Conservation (phyloP, 2,329 filamentous ascomycete genomes). For the Colletotrichum lindemuthianum region DNA sequence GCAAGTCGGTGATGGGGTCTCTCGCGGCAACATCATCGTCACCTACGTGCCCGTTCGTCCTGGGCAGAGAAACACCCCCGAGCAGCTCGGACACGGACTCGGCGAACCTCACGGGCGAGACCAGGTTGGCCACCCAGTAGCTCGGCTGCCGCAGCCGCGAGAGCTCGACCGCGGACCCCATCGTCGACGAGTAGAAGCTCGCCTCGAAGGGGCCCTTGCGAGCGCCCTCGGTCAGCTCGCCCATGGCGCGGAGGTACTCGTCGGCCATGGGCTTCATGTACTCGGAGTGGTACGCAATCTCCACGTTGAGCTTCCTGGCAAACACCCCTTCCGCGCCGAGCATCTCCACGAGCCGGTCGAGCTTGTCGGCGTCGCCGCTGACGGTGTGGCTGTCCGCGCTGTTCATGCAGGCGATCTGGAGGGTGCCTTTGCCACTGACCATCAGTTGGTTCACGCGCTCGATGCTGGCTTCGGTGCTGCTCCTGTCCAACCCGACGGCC, state of each 20-base stretch:
- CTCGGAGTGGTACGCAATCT: constrained; percentile 64
- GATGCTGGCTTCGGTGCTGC: constrained; percentile 39
- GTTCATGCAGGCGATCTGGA: constrained; percentile 60
- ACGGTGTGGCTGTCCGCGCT: constrained; percentile 62
- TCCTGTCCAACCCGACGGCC: constrained; percentile 48
- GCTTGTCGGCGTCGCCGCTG: constrained; percentile 43
- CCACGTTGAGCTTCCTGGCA: constrained; percentile 58
- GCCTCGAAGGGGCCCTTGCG: constrained; percentile 13
- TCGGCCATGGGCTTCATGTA: constrained; percentile 57
- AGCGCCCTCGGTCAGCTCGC: constrained; percentile 7
- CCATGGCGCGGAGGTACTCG: constrained; percentile 44
- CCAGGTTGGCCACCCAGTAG: constrained; percentile 59
- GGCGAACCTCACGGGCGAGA: constrained; percentile 55
- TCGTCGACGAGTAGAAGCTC: constrained; percentile 32
- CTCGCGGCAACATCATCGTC: neutral
- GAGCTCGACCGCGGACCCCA: neutral
- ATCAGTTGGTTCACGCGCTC: constrained; percentile 40
- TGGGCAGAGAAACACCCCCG: neutral
- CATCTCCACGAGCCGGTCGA: constrained; percentile 45
- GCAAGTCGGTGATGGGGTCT: constrained; percentile 44
- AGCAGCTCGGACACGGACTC: constrained; percentile 48
- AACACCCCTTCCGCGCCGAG: constrained; percentile 51
- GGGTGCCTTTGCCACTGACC: constrained; percentile 33
- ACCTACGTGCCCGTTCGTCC: neutral
- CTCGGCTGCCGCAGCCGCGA: constrained; percentile 37